These are phyloP conservation scores for Marasmius sp. DNA, from an alignment of 1,284 basidiomycete genomes.

Conservation along the genomic window DNA sequence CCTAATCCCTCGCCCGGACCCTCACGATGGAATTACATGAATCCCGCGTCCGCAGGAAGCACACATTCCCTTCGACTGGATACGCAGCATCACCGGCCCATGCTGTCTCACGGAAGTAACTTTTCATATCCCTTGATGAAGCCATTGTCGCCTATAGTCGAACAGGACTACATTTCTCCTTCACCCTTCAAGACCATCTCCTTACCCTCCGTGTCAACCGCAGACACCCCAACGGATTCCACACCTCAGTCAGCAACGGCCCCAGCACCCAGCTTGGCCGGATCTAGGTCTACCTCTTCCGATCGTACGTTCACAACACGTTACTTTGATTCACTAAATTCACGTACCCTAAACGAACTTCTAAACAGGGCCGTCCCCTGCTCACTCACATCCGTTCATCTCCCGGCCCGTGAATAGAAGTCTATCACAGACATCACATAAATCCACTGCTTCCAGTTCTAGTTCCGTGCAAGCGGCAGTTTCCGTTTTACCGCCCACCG, in stretches of 20 bases:
- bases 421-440: conserved; percentile 55
- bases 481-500: conserved; percentile 54
- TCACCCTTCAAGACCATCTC: conserved; percentile 32
- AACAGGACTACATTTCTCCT: conserved; percentile 56
- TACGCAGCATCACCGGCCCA: conserved; percentile 20
- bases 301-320: conserved; percentile 28
- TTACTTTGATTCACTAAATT: conserved; percentile 4
- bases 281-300: conserved; percentile 33
- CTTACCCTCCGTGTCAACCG: conserved; percentile 25
- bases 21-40: conserved; percentile 9
- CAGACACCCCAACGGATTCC: conserved; percentile 12
- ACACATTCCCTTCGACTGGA: conserved; percentile 34
- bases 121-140: conserved; percentile 34
- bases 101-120: conserved; percentile 34
- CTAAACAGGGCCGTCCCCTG: conserved; percentile 37
- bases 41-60: conserved; percentile 27
- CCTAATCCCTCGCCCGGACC: neutral
- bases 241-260: neutral
- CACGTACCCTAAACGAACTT: conserved; percentile 2
- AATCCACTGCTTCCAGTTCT: conserved; percentile 35
- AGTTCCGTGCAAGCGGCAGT: conserved; percentile 27
- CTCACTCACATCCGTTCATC: conserved; percentile 46
- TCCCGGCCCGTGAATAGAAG: conserved; percentile 56
- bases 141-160: conserved; percentile 54
- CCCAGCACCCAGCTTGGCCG: conserved; percentile 25